phyloP scores from a whole-genome alignment of 108 stramenopile species.

The Fistulifera solaris region DNA sequence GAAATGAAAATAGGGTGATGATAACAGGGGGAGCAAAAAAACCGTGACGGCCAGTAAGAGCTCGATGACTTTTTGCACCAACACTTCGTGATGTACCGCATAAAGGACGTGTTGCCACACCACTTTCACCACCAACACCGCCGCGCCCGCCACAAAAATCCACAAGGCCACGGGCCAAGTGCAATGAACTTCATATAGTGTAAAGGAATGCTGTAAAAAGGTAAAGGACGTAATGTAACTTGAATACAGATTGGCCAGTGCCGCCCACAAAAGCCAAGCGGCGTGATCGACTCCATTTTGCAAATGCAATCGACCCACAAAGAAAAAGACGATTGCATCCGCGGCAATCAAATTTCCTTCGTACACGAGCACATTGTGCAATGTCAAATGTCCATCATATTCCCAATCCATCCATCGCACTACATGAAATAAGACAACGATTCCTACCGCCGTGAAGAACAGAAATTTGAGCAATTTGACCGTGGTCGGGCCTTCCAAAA shows the following conservation, averaged over 20 bases:
- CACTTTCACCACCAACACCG: constrained; percentile 24
- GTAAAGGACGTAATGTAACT: constrained; percentile 23
- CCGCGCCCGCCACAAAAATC: constrained; percentile 30
- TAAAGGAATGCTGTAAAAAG: constrained; percentile 47
- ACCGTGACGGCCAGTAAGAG: constrained; percentile 20
- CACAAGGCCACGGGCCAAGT: constrained; percentile 48
- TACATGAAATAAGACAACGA: constrained; percentile 34
- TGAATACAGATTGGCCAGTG: constrained; percentile 36
- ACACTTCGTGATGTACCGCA: constrained; percentile 21
- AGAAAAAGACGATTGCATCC: constrained; percentile 54
- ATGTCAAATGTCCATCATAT: constrained; percentile 27
- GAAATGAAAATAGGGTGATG: constrained; percentile 48
- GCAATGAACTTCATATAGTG: constrained; percentile 59
- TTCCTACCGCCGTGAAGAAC: constrained; percentile 19
- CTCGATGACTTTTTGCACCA: constrained; percentile 38
- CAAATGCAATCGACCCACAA: constrained; percentile 49
- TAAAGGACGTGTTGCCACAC: constrained; percentile 21
- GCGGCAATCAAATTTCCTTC: constrained; percentile 42
- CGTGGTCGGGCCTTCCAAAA: constrained; percentile 18
- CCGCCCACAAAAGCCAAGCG: constrained; percentile 28
- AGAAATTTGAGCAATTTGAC: constrained; percentile 53
- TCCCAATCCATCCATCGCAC: constrained; percentile 38
- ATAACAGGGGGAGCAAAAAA: constrained; percentile 29
- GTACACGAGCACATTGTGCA: constrained; percentile 36
- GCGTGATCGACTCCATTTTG: constrained; percentile 34